Evolutionary conservation across 2,329 filamentous ascomycete genomes (phyloP), one percentile per base, ranked within the genome.

Genomic region (Periconia sp.): DNA sequence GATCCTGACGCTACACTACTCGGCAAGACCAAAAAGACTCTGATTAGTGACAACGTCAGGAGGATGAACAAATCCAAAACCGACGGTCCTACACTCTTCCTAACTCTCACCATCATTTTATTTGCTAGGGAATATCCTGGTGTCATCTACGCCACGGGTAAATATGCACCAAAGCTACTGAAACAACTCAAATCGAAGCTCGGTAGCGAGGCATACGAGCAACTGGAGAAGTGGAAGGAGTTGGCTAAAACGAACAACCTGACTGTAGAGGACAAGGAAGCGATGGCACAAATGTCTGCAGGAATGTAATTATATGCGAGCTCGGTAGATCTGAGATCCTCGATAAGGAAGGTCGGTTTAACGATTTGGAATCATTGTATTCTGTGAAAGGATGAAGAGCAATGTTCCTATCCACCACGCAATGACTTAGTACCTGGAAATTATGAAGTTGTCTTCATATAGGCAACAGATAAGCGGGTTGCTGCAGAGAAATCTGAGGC

Each of bases 101-200:
- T 73, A 30, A 68, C 60, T 16, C 42, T 70, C 17, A 48, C 71
- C 1, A 48, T 72, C 16, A 46, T 71, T 2, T 46, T 72, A 4
- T 54, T 61, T 23, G 65, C 68, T 5, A 59, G 48, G 31, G 42
- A 62, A 12, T 36, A 59, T 7, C 46, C 52, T 15, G 70, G 68
- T 12, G 48, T 73, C 1, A 52, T 73, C 13, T 73, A 73, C 40
- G 69, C 69, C 8, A 72, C 69, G 25, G 70, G 69, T 6, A 71
- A 70, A 48, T 72, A 68, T 44, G 68, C 69, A 28, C 70, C 70
- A 1, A 72, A 67, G 49, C 34, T 73, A 36, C 43, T 73, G 32
- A 73, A 67, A 44, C 46, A 61, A 37, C 41, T 73, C 21, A 70
- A 68, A 40, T 33, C 48, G 3, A 39, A 26, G 5, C 21, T 65